These are phyloP conservation scores for Ascobolus immersus DNA, from an alignment of 495 filamentous ascomycete genomes.

Conservation along the genomic window DNA sequence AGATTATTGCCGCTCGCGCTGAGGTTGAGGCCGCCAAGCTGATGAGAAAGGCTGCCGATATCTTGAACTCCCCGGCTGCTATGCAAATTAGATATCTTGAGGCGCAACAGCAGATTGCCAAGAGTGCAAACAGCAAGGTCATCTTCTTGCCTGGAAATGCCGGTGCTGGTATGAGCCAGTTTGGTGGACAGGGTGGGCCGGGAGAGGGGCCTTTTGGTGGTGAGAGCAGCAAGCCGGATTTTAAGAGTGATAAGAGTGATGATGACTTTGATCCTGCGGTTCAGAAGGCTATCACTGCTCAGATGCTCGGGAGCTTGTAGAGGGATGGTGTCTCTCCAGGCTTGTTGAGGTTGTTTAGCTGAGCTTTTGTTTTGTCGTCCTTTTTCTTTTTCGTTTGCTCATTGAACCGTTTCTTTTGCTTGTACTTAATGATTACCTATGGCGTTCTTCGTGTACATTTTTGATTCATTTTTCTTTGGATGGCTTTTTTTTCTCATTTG, in stretches of 20 bases:
- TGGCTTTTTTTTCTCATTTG: too few relatives aligned
- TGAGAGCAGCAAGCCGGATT: too few relatives aligned
- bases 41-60: conserved; percentile 96
- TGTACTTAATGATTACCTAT: too few relatives aligned
- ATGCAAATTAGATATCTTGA: conserved; percentile 99
- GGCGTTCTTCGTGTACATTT: too few relatives aligned
- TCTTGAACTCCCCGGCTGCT: conserved; percentile 69
- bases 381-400: too few relatives aligned
- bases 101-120: conserved; percentile 99
- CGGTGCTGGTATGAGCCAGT: conserved; percentile 14
- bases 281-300: conserved; percentile 60
- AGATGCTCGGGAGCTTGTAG: conserved; percentile 69
- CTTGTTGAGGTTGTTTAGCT: too few relatives aligned
- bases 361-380: too few relatives aligned
- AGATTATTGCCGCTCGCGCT: conserved; percentile 88
- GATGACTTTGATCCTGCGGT: conserved; percentile 30
- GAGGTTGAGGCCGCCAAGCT: conserved; percentile 93
- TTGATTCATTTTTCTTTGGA: too few relatives aligned
- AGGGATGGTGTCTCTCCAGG: too few relatives aligned
- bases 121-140: conserved; percentile 83
- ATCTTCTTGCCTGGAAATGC: conserved; percentile 62
- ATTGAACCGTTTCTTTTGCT: too few relatives aligned
- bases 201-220: conserved; percentile 29
- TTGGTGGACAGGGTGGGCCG: conserved; percentile 30
- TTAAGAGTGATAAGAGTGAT: not conserved